Conservation (phyloP, 441 rosid species). For the Syzygium syzygioides region DNA sequence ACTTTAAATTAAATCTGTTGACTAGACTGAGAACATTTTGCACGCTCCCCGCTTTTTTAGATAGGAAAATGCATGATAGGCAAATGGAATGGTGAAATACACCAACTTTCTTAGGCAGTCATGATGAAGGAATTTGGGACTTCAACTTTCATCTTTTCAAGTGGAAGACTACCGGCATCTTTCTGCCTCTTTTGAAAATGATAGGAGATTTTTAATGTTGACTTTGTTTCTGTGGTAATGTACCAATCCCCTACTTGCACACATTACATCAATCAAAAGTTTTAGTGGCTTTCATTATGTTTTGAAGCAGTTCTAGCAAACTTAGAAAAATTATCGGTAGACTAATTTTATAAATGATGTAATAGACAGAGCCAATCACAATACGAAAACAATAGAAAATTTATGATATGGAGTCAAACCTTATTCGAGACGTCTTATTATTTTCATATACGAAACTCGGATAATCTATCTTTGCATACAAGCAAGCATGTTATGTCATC, state of each 20-base stretch:
- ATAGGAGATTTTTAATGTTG: not conserved
- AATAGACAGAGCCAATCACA: not conserved
- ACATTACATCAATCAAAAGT: not conserved
- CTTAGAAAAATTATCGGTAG: not conserved
- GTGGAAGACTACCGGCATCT: not conserved
- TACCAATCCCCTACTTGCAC: not conserved
- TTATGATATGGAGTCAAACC: accelerated
- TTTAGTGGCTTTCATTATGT: not conserved
- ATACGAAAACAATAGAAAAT: not conserved
- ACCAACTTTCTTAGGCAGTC: not conserved
- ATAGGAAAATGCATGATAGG: not conserved
- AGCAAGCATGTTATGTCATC: not conserved
- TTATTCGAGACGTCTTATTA: no score
- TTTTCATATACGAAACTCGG: not conserved
- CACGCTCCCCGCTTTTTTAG: not conserved
- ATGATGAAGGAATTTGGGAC: not conserved
- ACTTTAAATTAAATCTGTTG: not conserved
- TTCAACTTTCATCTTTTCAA: not conserved
- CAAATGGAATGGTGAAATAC: not conserved
- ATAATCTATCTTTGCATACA: not conserved
- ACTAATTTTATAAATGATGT: not conserved
- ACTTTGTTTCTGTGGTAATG: not conserved
- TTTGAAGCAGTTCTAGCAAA: not conserved
- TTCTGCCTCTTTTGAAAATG: not conserved
- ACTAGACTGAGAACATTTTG: not conserved